A percentile compares a stretch with the other conserved stretches of the same genome.
Conservation (phyloP, 2,329 filamentous ascomycete genomes). For the Ascocoryne sarcoides region DNA sequence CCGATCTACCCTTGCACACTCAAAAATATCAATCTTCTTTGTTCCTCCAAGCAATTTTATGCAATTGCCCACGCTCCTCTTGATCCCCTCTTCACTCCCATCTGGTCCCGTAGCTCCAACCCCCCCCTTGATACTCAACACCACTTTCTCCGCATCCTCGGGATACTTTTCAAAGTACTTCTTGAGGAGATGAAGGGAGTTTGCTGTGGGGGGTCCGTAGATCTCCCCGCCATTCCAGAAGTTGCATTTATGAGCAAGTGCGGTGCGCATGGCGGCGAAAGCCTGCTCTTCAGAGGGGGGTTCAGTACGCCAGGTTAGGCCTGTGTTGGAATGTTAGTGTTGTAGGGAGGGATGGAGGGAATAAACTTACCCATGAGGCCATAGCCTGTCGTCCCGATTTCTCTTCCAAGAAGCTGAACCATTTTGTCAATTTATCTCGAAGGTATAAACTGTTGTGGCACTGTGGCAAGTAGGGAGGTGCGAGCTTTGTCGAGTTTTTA, state of each 20-base stretch:
- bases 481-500: no score
- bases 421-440: no score
- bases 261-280: constrained; percentile 46
- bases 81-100: constrained; percentile 44
- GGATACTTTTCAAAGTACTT: constrained; percentile 56
- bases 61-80: constrained; percentile 49
- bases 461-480: no score
- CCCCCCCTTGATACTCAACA: constrained; percentile 55
- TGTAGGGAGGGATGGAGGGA: neutral
- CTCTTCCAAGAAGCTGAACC: constrained; percentile 21
- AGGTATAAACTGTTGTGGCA: no score
- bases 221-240: constrained; percentile 57
- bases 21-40: constrained; percentile 42
- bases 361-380: constrained; percentile 20
- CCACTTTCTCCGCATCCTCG: constrained; percentile 52
- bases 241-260: constrained; percentile 37
- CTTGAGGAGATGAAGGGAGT: constrained; percentile 50
- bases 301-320: constrained; percentile 26
- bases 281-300: constrained; percentile 37
- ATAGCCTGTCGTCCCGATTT: constrained; percentile 22
- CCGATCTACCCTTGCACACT: constrained; percentile 37
- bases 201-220: constrained; percentile 51
- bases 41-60: constrained; percentile 38
- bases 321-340: neutral
- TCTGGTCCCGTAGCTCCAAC: constrained; percentile 33